Evolutionary conservation across 306 rosid genomes (phyloP).

Genomic region (Casuarina glauca): DNA sequence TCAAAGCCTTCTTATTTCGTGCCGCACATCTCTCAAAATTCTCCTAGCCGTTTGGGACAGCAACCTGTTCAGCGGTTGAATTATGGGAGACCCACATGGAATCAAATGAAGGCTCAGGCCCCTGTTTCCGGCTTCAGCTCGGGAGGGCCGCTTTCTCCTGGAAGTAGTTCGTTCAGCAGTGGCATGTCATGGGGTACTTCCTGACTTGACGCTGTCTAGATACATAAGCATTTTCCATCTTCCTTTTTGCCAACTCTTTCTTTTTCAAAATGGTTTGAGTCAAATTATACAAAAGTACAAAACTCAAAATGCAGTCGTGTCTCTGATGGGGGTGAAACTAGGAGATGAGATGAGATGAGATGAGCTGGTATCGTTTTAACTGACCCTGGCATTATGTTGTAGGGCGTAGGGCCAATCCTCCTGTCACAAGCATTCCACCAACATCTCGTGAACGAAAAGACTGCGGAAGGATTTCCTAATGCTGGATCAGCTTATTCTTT

Average conservation of each 20-base stretch:
- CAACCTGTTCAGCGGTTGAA: slow-evolving; percentile 68
- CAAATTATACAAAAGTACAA: neutral
- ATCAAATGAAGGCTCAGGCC: slow-evolving; percentile 67
- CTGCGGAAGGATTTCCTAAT: slow-evolving; percentile 75
- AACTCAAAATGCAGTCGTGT: neutral
- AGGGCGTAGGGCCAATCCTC: slow-evolving; percentile 86
- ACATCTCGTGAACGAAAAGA: slow-evolving; percentile 82
- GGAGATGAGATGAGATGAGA: neutral
- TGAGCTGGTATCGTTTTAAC: slow-evolving; percentile 25
- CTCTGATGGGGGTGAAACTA: slow-evolving; percentile 15
- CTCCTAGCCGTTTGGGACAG: slow-evolving; percentile 93
- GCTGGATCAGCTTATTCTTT: slow-evolving; percentile 31
- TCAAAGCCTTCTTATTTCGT: slow-evolving; percentile 71
- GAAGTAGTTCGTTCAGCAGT: slow-evolving; percentile 62
- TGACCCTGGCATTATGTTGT: slow-evolving; percentile 35
- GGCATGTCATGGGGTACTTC: slow-evolving; percentile 85
- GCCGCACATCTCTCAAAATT: slow-evolving; percentile 71
- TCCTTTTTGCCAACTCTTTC: neutral
- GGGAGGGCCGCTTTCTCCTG: slow-evolving; percentile 76
- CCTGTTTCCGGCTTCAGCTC: slow-evolving; percentile 64
- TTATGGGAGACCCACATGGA: slow-evolving; percentile 80
- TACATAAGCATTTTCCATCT: slow-evolving; percentile 23
- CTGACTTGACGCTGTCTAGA: slow-evolving; percentile 27
- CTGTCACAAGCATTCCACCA: slow-evolving; percentile 80
- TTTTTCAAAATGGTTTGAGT: neutral